Evolutionary conservation across 495 filamentous ascomycete genomes (phyloP), one percentile per base, ranked within the genome.

Genomic region (Symbiotaphrina buchneri): DNA sequence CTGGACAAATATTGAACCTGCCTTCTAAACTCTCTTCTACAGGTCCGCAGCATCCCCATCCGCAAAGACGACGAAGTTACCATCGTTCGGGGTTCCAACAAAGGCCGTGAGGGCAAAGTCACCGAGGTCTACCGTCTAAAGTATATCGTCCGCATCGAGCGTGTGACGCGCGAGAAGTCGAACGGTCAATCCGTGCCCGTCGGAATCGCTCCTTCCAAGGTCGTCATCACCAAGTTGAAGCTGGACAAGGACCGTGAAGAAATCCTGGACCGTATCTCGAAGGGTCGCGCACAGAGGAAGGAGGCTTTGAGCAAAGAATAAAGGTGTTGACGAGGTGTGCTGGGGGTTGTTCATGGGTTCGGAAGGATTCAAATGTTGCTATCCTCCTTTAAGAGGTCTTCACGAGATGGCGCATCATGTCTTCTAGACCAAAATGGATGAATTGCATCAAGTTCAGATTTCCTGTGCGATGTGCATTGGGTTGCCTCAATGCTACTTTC

Each of bases 121-220:
- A 82, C 70, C 47, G 73, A 71, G 45, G 82, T 93, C 51, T 95
- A 99, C 77, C 85, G 87, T 58, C 77, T 92, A 46, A 94, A 94
- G 63, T 97, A 79, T 59, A 62, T 74, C 50, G 68, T 94, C 52
- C 81, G 92, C 63, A 56, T 91, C 52, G 82, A 93, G 71, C 75
- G 81, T 41, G 68, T 97, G 47, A 66, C 68, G 51, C 74, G 80
- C 49, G 87, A 97, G 56, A 95, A 95, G 71, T 71, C 67, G 50
- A 84, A 78, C 54, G 83, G 84, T 51, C 79, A 87, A 64, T 71
- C 65, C 45, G 81, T 92, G 10, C 82, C 81, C 37, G 57, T 92
- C 51, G 75, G 74, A 50, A 73, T 94, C 56, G 69, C 80, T 55
- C 75, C 87, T 40, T 79, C 71, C 55, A 95, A 94, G 55, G 77